Conservation (phyloP, 1,284 basidiomycete genomes). For the Hemileia vastatrix region DNA sequence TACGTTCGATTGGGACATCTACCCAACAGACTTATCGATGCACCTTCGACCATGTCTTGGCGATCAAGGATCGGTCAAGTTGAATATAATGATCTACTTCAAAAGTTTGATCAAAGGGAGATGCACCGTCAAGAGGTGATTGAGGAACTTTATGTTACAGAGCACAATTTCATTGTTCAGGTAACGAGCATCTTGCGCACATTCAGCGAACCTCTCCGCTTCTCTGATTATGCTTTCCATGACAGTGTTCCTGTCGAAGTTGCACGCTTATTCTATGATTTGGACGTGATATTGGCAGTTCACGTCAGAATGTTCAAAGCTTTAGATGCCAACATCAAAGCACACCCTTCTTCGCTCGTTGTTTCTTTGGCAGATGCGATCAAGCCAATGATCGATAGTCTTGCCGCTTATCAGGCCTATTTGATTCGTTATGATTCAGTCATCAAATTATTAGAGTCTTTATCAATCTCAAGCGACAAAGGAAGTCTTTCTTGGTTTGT, state of each 20-base stretch:
- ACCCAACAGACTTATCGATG: too few species aligned
- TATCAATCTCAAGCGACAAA: slow-evolving; percentile 53
- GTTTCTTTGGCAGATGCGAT: slow-evolving; percentile 59
- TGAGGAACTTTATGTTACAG: slow-evolving; percentile 58
- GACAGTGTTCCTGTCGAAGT: too few species aligned
- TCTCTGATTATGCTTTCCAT: slow-evolving; percentile 47
- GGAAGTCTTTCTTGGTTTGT: slow-evolving; percentile 50
- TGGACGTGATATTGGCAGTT: too few species aligned
- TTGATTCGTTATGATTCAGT: slow-evolving; percentile 61
- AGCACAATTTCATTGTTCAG: slow-evolving; percentile 58
- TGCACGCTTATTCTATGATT: too few species aligned
- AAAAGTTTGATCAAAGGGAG: slow-evolving; percentile 50
- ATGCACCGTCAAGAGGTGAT: slow-evolving; percentile 59
- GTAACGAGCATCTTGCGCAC: slow-evolving; percentile 57
- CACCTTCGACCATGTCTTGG: too few species aligned
- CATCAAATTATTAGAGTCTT: slow-evolving; percentile 52
- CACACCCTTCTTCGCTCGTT: background rate
- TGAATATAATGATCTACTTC: too few species aligned
- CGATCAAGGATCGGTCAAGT: too few species aligned
- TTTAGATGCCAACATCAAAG: background rate
- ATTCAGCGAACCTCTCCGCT: slow-evolving; percentile 61
- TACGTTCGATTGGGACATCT: too few species aligned
- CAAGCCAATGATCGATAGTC: slow-evolving; percentile 52
- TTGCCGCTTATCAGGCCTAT: slow-evolving; percentile 77
- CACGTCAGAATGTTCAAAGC: background rate